Base-by-base conservation (phyloP, 352 stramenopile genomes). In the Globisporangium cederbergense region DNA sequence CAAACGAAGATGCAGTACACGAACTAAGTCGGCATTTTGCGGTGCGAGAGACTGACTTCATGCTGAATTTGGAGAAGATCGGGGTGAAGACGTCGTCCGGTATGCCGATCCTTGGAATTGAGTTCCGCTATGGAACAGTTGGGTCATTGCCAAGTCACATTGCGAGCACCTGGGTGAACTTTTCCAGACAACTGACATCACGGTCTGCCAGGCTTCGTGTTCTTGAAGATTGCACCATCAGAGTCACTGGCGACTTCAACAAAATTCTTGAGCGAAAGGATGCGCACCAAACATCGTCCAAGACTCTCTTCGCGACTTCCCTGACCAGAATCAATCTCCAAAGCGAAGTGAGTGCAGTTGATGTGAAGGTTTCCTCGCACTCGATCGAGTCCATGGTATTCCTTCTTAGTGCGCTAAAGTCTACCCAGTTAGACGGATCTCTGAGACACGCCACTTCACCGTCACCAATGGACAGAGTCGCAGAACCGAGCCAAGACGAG, bases 31-130 rank as follows among this genome's bases (percentile, higher is more conserved):
- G 73, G 47, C 82, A 78, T 54, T 63, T 85, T 8, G 59, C 63
- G 20, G 67, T 79, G 7, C 68, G 66, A 18, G 74, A 69, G 18
- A 53, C 71, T 34, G 66, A 86, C 54, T 71, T 88, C 58, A 79
- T 88, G 68, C n/a, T 86, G n/a, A 90, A 78, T 61, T 18, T 85
- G 6, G 83, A 92, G 59, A 85, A 83, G 42, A 64, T 92, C 56
- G 65, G 62, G 8, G 53, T 86, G 13, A 77, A 83, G n/a, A 83
- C 73, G 0, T 89, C 80, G 11, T 58, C 71, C 18, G 50, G 74
- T 0, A 71, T 79, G 43, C 67, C 71, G 20, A 52, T 79, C 6
- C 58, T 90, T 30, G 49, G 57, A 22, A 77, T 89, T 25, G 46
- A 73, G n/a, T 82, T 85, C 65, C 72, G 72, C 54, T 75, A 62